Conservation (phyloP, 2,329 filamentous ascomycete species). For the Fusarium sp. region DNA sequence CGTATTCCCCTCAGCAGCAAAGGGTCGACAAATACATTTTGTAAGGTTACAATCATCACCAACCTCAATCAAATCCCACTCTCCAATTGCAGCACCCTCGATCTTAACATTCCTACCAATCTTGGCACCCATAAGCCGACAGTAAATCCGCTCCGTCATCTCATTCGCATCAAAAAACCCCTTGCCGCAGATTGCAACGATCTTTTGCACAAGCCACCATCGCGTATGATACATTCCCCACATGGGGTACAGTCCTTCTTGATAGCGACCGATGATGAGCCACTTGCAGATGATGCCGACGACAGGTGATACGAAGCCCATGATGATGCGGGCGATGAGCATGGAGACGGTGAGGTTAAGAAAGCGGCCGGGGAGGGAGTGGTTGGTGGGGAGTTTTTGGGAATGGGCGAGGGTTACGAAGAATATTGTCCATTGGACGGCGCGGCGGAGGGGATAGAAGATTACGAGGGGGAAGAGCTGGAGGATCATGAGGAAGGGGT, state of each 20-base stretch:
- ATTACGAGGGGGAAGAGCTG: not conserved
- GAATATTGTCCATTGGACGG: constrained; percentile 8
- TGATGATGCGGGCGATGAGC: not conserved
- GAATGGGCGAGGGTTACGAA: constrained; percentile 5
- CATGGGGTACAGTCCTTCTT: not conserved
- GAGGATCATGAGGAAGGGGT: not conserved
- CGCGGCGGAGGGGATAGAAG: not conserved
- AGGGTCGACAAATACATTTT: not conserved
- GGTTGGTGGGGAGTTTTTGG: not conserved
- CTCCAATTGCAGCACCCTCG: not conserved
- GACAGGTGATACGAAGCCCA: not conserved
- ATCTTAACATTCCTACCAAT: not conserved
- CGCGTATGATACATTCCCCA: constrained; percentile 13
- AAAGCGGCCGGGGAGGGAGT: not conserved
- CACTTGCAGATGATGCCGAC: not conserved
- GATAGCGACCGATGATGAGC: constrained; percentile 6
- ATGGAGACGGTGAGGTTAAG: not conserved
- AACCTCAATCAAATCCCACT: not conserved
- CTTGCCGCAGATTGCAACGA: not conserved
- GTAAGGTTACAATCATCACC: not conserved
- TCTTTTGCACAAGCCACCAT: constrained; percentile 21
- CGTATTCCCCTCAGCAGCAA: constrained; percentile 1
- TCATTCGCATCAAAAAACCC: not conserved
- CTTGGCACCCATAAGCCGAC: not conserved
- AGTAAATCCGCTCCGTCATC: not conserved